These are phyloP conservation scores for Microbotryum silenes-acaulis DNA, from an alignment of 1,284 basidiomycete species.

Conservation along the genomic window DNA sequence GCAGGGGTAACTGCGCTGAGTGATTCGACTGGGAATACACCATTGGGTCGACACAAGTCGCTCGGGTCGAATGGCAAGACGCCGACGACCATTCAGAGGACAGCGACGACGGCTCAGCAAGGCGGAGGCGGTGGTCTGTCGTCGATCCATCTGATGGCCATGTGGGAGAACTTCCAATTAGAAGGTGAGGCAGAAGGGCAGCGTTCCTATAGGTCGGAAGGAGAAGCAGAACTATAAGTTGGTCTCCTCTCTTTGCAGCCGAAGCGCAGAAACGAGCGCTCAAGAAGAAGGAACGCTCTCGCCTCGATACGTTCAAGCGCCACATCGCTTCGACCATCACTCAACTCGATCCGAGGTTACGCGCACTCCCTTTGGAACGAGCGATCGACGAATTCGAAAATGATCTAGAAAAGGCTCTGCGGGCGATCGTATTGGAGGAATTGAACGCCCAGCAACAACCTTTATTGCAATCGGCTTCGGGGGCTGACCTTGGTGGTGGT, in stretches of 20 bases:
- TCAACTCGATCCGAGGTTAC: background rate
- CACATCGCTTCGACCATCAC: background rate
- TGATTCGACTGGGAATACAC: background rate
- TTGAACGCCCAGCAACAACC: background rate
- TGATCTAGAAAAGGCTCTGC: background rate
- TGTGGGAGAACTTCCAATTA: constrained; percentile 13
- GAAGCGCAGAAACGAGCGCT: background rate
- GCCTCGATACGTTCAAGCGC: background rate
- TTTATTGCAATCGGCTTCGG: background rate
- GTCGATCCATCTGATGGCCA: background rate
- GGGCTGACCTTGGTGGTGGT: too few relatives aligned
- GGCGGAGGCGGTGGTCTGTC: background rate
- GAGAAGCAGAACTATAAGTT: too few relatives aligned
- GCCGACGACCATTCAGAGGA: background rate
- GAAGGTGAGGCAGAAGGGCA: constrained; percentile 4
- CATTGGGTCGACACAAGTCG: background rate
- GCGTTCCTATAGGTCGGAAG: too few relatives aligned
- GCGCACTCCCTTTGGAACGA: background rate
- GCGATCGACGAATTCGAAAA: background rate
- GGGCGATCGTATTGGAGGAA: background rate
- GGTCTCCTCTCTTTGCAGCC: background rate
- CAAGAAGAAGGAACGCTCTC: background rate
- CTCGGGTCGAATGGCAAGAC: background rate
- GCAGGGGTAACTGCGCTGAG: background rate
- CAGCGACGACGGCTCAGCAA: background rate